Percentiles rank a stretch among this genome's conserved stretches.
Evolutionary conservation across 148 eudicot species (phyloP).

Genomic region (Silene uniflora): DNA sequence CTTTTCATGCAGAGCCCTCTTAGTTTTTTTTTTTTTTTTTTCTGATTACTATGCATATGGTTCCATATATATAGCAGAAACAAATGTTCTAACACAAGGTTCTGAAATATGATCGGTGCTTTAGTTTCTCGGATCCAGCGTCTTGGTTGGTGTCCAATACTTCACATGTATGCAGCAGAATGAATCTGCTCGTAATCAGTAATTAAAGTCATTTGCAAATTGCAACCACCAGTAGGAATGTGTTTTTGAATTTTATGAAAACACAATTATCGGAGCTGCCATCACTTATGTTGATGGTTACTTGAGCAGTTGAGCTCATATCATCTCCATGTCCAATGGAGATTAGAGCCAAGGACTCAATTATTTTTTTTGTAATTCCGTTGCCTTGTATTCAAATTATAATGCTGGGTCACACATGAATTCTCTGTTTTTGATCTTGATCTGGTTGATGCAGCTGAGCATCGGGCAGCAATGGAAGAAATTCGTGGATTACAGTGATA

Average conservation of each 20-base stretch:
- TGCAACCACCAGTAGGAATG: no score
- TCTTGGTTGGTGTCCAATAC: no score
- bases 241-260: background rate
- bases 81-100: background rate
- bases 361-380: no score
- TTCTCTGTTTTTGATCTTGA: background rate
- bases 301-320: background rate
- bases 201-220: no score
- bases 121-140: background rate
- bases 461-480: slow-evolving; percentile 82
- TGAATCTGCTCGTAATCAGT: no score
- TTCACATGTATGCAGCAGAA: no score
- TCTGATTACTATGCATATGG: background rate
- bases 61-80: background rate
- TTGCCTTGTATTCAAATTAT: no score
- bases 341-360: no score
- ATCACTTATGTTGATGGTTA: background rate
- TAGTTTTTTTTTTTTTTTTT: no score
- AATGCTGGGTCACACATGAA: background rate
- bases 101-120: background rate
- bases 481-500: slow-evolving; percentile 63
- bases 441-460: slow-evolving; percentile 43
- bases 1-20: no score
- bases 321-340: no score
- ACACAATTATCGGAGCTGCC: background rate